Percentiles rank a stretch among this genome's conserved stretches.
These are phyloP conservation scores for Incumbomyces lentus DNA, from an alignment of 2,329 filamentous ascomycete genomes.

Conservation along the genomic window DNA sequence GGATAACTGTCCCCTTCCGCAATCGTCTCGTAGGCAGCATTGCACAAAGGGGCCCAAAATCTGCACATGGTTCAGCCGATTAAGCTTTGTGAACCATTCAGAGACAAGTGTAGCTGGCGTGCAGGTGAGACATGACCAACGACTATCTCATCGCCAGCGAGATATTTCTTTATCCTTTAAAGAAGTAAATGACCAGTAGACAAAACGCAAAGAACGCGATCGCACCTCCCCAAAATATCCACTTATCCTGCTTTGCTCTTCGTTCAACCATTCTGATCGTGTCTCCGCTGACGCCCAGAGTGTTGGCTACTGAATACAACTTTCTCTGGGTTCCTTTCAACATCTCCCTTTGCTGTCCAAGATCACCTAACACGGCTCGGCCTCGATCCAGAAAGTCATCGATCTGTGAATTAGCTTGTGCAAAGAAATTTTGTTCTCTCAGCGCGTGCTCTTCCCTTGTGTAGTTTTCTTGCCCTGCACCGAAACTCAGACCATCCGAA, in stretches of 20 bases:
- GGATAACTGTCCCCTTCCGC: too few species aligned
- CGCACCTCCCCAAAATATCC: slow-evolving; percentile 88
- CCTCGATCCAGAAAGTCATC: slow-evolving; percentile 92
- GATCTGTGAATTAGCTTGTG: slow-evolving; percentile 68
- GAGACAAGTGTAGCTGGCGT: too few species aligned
- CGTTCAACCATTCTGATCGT: slow-evolving; percentile 96
- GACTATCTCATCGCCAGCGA: too few species aligned
- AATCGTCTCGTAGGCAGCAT: too few species aligned
- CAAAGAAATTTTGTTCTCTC: slow-evolving; percentile 80
- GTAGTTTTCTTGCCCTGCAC: slow-evolving; percentile 44
- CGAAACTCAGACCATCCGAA: slow-evolving; percentile 34
- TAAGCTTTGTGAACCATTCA: too few species aligned
- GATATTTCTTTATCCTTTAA: slow-evolving; percentile 29
- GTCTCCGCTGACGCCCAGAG: slow-evolving; percentile 82
- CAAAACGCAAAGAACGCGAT: slow-evolving; percentile 83
- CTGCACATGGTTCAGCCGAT: too few species aligned
- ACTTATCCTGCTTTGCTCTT: slow-evolving; percentile 87
- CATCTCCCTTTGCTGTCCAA: slow-evolving; percentile 85
- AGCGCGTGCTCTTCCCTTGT: slow-evolving; percentile 71
- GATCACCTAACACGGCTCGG: slow-evolving; percentile 76
- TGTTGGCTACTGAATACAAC: slow-evolving; percentile 88
- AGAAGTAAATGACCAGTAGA: slow-evolving; percentile 76
- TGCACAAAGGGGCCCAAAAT: too few species aligned
- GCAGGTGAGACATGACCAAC: too few species aligned
- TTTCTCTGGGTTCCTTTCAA: slow-evolving; percentile 87